These are phyloP conservation scores for Colletotrichum sp. DNA, from an alignment of 2,329 filamentous ascomycete genomes.

Conservation along the genomic window DNA sequence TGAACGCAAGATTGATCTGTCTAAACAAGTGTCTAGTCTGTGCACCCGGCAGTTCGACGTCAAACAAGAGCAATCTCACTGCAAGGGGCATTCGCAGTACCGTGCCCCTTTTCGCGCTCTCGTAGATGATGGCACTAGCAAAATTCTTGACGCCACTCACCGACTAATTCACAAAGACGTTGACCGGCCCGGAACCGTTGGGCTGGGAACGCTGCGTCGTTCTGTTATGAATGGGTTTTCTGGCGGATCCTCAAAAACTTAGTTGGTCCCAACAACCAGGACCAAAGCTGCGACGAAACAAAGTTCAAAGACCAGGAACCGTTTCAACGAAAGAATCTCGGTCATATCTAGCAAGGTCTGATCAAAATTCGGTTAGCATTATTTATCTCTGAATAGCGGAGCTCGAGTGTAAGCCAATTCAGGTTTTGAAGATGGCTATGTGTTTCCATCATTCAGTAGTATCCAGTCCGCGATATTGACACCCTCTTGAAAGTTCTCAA, in stretches of 20 bases:
- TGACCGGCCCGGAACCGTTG: background rate
- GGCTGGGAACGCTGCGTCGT: background rate
- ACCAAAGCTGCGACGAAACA: background rate
- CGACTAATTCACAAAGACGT: background rate
- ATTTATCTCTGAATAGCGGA: background rate
- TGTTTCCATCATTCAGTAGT: background rate
- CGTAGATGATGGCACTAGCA: background rate
- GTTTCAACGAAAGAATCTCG: background rate
- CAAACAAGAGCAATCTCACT: background rate
- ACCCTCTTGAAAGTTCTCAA: fast-evolving
- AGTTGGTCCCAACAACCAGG: background rate
- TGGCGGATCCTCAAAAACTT: background rate
- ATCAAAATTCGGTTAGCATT: background rate
- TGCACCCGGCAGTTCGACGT: background rate
- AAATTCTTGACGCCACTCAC: background rate
- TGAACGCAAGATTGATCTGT: background rate
- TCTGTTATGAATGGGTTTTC: background rate
- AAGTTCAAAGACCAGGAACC: background rate
- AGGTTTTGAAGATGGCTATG: too few relatives aligned
- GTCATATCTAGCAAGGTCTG: background rate
- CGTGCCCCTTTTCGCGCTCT: background rate
- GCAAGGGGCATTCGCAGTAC: background rate
- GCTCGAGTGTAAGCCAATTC: background rate
- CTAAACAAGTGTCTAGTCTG: background rate
- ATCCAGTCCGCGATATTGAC: background rate